phyloP scores from a whole-genome alignment of 768 basidiomycete species.

The Kwoniella sp. region DNA sequence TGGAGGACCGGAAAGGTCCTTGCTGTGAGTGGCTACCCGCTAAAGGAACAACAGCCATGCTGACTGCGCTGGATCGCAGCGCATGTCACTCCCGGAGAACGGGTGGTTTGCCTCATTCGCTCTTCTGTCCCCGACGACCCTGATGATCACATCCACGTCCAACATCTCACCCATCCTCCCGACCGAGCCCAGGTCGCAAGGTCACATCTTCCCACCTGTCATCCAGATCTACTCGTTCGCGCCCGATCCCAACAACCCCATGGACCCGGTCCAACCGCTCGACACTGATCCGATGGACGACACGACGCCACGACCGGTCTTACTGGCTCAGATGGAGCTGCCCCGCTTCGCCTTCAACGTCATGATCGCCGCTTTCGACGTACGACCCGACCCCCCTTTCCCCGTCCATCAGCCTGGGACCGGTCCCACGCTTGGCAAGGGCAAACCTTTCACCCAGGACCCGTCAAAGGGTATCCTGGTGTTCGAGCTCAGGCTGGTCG shows the following conservation, averaged over 20 bases:
- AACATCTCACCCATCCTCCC: conserved; percentile 27
- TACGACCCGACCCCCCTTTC: conserved; percentile 42
- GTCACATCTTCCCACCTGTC: conserved; percentile 36
- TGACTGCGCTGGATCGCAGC: conserved; percentile 11
- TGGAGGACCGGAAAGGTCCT: conserved; percentile 60
- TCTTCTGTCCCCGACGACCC: conserved; percentile 38
- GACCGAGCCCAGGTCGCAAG: conserved; percentile 14
- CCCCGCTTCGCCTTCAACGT: conserved; percentile 28
- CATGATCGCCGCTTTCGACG: conserved; percentile 26
- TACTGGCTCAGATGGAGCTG: conserved; percentile 35
- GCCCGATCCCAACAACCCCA: conserved; percentile 22
- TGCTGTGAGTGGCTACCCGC: conserved; percentile 53
- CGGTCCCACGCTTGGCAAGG: conserved; percentile 3
- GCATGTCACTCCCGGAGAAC: conserved; percentile 30
- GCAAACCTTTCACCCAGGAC: conserved; percentile 40
- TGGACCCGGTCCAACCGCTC: conserved; percentile 34
- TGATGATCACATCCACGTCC: conserved; percentile 38
- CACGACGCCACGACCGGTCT: conserved; percentile 32
- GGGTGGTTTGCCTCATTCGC: conserved; percentile 40
- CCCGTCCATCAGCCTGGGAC: conserved; percentile 4
- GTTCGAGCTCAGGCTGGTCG: conserved; percentile 29
- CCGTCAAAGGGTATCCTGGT: conserved; percentile 37
- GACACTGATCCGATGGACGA: conserved; percentile 30
- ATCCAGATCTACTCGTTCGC: conserved; percentile 39
- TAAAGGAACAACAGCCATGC: not conserved